These are phyloP conservation scores for Boletus fagicola DNA, from an alignment of 768 basidiomycete genomes.

Conservation along the genomic window DNA sequence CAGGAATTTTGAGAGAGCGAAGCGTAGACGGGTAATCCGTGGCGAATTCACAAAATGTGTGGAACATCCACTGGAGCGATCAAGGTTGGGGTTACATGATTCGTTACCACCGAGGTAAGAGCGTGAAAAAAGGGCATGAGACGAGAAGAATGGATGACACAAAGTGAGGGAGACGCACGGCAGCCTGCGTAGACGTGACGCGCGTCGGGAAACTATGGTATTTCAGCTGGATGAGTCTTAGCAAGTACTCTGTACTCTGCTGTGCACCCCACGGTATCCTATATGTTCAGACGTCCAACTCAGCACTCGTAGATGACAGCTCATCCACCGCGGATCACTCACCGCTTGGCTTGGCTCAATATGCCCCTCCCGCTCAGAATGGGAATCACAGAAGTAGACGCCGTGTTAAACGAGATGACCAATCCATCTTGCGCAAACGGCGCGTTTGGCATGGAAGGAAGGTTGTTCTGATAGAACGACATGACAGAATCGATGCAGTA, in stretches of 20 bases:
- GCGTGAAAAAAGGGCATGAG: background rate
- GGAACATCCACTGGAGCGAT: conserved; percentile 79
- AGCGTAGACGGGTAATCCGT: conserved; percentile 71
- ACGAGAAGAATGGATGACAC: background rate
- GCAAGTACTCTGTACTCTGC: conserved; percentile 87
- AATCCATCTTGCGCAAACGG: conserved; percentile 70
- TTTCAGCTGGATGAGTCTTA: conserved; percentile 93
- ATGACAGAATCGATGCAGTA: conserved; percentile 90
- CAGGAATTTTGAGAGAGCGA: conserved; percentile 65
- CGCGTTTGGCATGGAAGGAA: conserved; percentile 28
- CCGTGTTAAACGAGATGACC: conserved; percentile 87
- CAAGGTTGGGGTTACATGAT: background rate
- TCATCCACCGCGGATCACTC: conserved; percentile 11
- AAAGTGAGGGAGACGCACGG: conserved; percentile 45
- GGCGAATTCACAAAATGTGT: conserved; percentile 81
- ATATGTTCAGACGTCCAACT: background rate
- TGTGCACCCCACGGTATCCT: conserved; percentile 95
- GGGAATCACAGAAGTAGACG: conserved; percentile 89
- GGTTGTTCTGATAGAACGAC: conserved; percentile 85
- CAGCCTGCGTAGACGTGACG: conserved; percentile 73
- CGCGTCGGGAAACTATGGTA: conserved; percentile 91
- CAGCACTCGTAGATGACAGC: background rate
- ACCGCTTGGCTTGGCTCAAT: conserved; percentile 87
- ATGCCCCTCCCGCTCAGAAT: conserved; percentile 80
- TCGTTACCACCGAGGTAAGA: background rate